Evolutionary conservation across 2,329 filamentous ascomycete genomes (phyloP).

Genomic region (Graphiopsis chlorocephala): DNA sequence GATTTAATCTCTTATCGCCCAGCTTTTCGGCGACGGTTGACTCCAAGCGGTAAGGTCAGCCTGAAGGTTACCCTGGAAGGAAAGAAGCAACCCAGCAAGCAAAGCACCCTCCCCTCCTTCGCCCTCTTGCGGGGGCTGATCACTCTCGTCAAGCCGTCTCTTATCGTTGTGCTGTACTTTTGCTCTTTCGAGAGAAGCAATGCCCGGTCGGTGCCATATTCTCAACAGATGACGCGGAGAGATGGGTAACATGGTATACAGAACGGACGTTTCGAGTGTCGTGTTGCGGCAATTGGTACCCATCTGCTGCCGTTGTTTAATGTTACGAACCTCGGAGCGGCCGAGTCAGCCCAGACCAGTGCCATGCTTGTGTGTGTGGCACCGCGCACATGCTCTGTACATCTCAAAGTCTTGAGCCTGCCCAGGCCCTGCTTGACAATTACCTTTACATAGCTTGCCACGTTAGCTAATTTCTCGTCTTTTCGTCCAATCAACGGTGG

Average conservation of each 20-base stretch:
- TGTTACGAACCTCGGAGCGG: not conserved
- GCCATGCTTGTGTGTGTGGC: slow-evolving; percentile 1
- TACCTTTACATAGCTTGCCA: not conserved
- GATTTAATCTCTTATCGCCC: not conserved
- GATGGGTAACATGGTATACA: not conserved
- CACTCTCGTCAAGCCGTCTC: not conserved
- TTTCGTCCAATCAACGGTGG: not conserved
- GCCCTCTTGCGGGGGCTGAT: not conserved
- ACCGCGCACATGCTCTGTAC: not conserved
- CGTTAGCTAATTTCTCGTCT: not conserved
- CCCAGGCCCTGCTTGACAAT: not conserved
- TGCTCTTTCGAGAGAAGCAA: not conserved
- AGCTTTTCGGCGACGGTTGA: not conserved
- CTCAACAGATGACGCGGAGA: not conserved
- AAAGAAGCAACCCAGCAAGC: not conserved
- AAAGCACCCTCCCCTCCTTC: not conserved
- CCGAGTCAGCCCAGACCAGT: not conserved
- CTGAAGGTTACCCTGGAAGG: not conserved
- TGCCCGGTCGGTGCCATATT: not conserved
- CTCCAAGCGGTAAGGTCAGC: not conserved
- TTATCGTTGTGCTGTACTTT: not conserved
- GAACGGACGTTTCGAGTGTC: not conserved
- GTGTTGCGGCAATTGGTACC: not conserved
- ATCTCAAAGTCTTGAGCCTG: not conserved
- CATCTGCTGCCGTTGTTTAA: not conserved